These are phyloP conservation scores for Pyrenula aspistea DNA, from an alignment of 495 filamentous ascomycete species.

Conservation along the genomic window DNA sequence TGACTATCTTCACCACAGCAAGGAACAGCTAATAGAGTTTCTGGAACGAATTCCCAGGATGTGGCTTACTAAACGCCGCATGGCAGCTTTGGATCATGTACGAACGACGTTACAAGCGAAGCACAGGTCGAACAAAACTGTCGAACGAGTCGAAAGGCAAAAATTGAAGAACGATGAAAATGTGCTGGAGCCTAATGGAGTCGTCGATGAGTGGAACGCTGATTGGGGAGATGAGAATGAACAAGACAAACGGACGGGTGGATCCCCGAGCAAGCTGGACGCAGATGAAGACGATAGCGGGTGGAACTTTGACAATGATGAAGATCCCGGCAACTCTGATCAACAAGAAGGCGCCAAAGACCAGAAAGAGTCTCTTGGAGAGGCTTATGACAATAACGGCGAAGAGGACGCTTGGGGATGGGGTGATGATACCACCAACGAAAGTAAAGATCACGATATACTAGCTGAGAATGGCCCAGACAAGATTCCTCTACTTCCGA, in stretches of 20 bases:
- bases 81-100: constrained; percentile 60
- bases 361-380: constrained; percentile 5
- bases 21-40: constrained; percentile 67
- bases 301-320: constrained; percentile 50
- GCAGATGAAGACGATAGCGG: constrained; percentile 54
- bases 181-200: constrained; percentile 41
- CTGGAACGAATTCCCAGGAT: constrained; percentile 61
- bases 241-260: constrained; percentile 14
- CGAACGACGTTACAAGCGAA: constrained; percentile 55
- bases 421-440: constrained; percentile 47
- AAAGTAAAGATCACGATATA: constrained; percentile 6
- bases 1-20: constrained; percentile 51
- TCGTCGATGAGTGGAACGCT: constrained; percentile 60
- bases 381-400: constrained; percentile 26
- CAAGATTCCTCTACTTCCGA: neutral
- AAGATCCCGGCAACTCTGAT: constrained; percentile 11
- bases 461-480: constrained; percentile 6
- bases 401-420: constrained; percentile 59
- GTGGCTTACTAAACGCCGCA: constrained; percentile 79
- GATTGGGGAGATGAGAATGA: constrained; percentile 58
- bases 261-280: neutral
- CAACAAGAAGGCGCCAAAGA: constrained; percentile 7
- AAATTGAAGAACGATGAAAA: constrained; percentile 58
- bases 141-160: constrained; percentile 78
- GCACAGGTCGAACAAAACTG: constrained; percentile 46